Conservation (phyloP, 176 grass and related monocot species). For the Carex pumila region DNA sequence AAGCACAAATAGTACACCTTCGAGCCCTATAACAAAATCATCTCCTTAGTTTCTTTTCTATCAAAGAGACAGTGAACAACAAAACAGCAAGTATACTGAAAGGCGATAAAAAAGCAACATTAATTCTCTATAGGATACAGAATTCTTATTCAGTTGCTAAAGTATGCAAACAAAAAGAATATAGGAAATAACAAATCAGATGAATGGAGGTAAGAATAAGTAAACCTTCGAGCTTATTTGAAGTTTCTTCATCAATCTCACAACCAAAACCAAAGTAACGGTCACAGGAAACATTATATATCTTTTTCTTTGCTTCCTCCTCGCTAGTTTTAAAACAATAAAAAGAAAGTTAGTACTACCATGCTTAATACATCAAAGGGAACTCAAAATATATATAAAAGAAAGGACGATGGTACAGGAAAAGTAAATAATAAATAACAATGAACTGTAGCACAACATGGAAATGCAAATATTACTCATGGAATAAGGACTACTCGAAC, state of each 20-base stretch:
- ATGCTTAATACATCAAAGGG: not conserved
- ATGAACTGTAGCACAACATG: not conserved
- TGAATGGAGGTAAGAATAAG: not conserved
- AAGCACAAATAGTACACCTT: conserved; percentile 90
- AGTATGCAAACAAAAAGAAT: not conserved
- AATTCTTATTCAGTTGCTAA: not conserved
- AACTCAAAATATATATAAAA: not conserved
- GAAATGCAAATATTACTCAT: not conserved
- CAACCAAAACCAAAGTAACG: conserved; percentile 84
- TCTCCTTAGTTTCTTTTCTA: not conserved
- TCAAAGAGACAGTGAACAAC: not conserved
- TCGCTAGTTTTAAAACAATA: conserved; percentile 27
- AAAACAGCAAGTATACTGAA: not conserved
- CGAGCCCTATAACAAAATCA: conserved; percentile 40
- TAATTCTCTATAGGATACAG: not conserved
- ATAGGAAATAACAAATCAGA: not conserved
- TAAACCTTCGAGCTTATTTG: conserved; percentile 87
- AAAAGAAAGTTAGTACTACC: not conserved
- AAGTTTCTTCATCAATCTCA: conserved; percentile 84
- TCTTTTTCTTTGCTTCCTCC: conserved; percentile 85
- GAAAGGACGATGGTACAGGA: not conserved
- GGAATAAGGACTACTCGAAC: not conserved
- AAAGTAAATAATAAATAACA: not conserved
- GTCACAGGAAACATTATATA: conserved; percentile 83
- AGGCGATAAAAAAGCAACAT: not conserved